Evolutionary conservation across 495 filamentous ascomycete genomes (phyloP).

Genomic region (Rhypophila decipiens): DNA sequence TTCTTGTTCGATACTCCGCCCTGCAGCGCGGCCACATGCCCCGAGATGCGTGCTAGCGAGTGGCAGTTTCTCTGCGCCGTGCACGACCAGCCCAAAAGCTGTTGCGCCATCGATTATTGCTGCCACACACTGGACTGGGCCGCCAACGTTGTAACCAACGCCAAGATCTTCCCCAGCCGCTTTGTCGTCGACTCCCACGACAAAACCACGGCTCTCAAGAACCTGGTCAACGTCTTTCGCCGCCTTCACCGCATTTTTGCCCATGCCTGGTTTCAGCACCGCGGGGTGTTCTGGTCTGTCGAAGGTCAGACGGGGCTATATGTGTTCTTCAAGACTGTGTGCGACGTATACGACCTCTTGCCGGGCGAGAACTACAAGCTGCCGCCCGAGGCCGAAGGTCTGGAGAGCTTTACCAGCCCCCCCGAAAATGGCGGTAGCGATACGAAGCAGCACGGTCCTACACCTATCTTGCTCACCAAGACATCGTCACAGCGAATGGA

Average conservation of each 20-base stretch:
- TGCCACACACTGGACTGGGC: constrained; percentile 98
- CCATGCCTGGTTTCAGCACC: constrained; percentile 97
- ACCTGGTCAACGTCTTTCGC: constrained; percentile 89
- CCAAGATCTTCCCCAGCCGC: constrained; percentile 86
- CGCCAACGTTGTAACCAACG: constrained; percentile 78
- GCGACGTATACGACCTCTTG: constrained; percentile 81
- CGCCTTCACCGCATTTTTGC: constrained; percentile 94
- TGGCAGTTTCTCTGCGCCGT: constrained; percentile 99
- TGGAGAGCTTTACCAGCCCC: constrained; percentile 33
- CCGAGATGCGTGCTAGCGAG: constrained; percentile 96
- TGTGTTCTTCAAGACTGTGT: constrained; percentile 93
- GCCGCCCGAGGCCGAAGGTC: constrained; percentile 83
- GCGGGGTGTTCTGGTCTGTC: constrained; percentile 92
- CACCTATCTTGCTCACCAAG: constrained; percentile 36
- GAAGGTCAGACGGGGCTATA: constrained; percentile 84
- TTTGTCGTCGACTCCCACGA: constrained; percentile 62
- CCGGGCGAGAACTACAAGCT: constrained; percentile 93
- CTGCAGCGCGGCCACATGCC: constrained; percentile 80
- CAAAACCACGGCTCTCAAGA: constrained; percentile 63
- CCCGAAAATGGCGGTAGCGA: constrained; percentile 16
- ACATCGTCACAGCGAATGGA: constrained; percentile 36
- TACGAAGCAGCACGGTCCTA: constrained; percentile 25
- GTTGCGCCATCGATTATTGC: constrained; percentile 98
- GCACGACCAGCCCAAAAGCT: constrained; percentile 88
- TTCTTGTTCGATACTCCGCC: constrained; percentile 86